Evolutionary conservation across 2,329 filamentous ascomycete genomes (phyloP).

Genomic region (Tolypocladium sp.): DNA sequence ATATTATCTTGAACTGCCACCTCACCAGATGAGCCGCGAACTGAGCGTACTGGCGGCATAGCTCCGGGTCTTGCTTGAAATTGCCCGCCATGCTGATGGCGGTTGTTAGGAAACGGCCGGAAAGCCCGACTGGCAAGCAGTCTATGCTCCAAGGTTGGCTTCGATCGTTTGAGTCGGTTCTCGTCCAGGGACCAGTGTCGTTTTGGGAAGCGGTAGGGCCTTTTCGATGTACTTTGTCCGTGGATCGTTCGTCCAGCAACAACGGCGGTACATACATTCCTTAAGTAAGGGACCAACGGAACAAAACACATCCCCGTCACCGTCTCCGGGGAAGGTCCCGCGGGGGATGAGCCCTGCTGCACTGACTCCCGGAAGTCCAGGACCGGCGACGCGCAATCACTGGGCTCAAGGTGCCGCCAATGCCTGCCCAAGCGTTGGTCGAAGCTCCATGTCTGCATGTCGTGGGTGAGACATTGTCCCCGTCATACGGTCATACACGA

Average conservation of each 20-base stretch:
- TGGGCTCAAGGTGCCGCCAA: neutral
- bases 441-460: neutral
- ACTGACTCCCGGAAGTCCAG: too few relatives aligned
- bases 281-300: neutral
- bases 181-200: neutral
- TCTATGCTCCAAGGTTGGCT: neutral
- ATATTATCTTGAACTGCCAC: conserved; percentile 34
- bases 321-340: too few relatives aligned
- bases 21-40: conserved; percentile 33
- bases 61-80: conserved; percentile 13
- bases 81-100: conserved; percentile 1
- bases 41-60: conserved; percentile 30
- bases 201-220: neutral
- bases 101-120: neutral
- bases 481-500: neutral
- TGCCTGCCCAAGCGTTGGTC: neutral
- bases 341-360: neutral
- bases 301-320: neutral
- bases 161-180: neutral
- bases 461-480: neutral
- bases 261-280: neutral
- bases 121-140: neutral
- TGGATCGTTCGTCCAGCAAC: neutral
- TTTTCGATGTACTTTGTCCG: neutral
- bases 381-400: neutral